Conservation (phyloP, 768 basidiomycete genomes). For the Gloeostereum incarnatum region DNA sequence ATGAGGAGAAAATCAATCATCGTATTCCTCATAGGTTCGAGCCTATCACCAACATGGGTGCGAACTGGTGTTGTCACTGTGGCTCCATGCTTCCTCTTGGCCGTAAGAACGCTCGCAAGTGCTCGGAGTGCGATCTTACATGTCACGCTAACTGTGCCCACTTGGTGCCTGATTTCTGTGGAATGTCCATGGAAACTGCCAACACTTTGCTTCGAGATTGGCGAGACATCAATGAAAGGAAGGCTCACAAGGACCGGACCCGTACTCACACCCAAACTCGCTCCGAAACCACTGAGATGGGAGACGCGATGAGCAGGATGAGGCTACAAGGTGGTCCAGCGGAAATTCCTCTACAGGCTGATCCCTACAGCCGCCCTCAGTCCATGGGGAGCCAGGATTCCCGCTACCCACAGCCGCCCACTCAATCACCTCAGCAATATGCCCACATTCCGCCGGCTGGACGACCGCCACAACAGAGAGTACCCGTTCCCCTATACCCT, state of each 20-base stretch:
- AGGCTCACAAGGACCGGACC: constrained; percentile 24
- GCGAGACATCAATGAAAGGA: constrained; percentile 79
- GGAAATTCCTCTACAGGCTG: constrained; percentile 17
- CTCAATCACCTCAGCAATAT: constrained; percentile 20
- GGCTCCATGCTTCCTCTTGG: constrained; percentile 97
- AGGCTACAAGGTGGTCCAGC: constrained; percentile 27
- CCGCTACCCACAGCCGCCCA: constrained; percentile 21
- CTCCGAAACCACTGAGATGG: constrained; percentile 19
- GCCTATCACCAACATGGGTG: constrained; percentile 91
- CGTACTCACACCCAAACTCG: constrained; percentile 21
- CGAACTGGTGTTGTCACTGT: constrained; percentile 99
- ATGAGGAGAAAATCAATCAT: constrained; percentile 98
- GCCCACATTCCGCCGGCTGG: constrained; percentile 18
- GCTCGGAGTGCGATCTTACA: constrained; percentile 92
- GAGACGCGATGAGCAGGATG: constrained; percentile 33
- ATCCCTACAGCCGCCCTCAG: constrained; percentile 28
- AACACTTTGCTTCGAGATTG: constrained; percentile 86
- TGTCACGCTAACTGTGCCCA: constrained; percentile 98
- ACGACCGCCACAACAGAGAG: constrained; percentile 32
- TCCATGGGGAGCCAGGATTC: constrained; percentile 17
- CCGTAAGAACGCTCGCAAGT: constrained; percentile 92
- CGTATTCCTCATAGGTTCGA: constrained; percentile 98
- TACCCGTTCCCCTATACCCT: constrained; percentile 36
- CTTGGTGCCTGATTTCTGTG: constrained; percentile 98
- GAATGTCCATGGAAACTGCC: constrained; percentile 99